Evolutionary conservation across 306 rosid genomes (phyloP).

Genomic region (Pyrus bretschneideri): DNA sequence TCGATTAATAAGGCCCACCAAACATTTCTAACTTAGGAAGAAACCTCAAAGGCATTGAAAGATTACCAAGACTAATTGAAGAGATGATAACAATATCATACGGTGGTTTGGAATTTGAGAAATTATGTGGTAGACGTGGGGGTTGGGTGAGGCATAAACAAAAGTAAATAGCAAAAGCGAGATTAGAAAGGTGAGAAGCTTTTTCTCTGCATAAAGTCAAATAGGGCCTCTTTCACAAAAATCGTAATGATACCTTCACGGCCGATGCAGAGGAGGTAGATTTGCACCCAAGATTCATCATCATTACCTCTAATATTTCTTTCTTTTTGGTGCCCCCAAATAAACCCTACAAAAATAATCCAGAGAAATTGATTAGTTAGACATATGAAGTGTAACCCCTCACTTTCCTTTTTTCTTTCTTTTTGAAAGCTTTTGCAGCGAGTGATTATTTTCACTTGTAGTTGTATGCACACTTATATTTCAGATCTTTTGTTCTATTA

Average conservation of each 20-base stretch:
- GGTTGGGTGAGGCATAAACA: constrained; percentile 36
- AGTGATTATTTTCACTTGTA: constrained; percentile 21
- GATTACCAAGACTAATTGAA: constrained; percentile 32
- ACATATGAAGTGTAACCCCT: constrained; percentile 9
- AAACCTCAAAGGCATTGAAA: neutral
- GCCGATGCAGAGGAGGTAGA: constrained; percentile 48
- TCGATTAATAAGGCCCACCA: constrained; percentile 21
- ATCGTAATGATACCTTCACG: constrained; percentile 68
- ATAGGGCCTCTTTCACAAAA: constrained; percentile 46
- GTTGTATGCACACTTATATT: constrained; percentile 9
- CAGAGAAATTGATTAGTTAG: constrained; percentile 24
- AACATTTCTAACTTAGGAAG: neutral
- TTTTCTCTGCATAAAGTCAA: constrained; percentile 62
- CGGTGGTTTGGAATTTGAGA: constrained; percentile 68
- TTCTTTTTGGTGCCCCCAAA: constrained; percentile 37
- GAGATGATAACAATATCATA: constrained; percentile 52
- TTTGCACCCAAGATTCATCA: constrained; percentile 85
- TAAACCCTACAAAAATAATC: constrained; percentile 22
- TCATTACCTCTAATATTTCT: constrained; percentile 52
- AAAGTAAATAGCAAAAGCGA: constrained; percentile 40
- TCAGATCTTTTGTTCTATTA: constrained; percentile 25
- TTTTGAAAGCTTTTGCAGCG: constrained; percentile 33
- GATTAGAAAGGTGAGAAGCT: constrained; percentile 67
- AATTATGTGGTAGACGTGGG: constrained; percentile 51
- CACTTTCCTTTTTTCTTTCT: neutral